Evolutionary conservation across 177 flowering plant species (phyloP).

Genomic region (Telopea speciosissima): DNA sequence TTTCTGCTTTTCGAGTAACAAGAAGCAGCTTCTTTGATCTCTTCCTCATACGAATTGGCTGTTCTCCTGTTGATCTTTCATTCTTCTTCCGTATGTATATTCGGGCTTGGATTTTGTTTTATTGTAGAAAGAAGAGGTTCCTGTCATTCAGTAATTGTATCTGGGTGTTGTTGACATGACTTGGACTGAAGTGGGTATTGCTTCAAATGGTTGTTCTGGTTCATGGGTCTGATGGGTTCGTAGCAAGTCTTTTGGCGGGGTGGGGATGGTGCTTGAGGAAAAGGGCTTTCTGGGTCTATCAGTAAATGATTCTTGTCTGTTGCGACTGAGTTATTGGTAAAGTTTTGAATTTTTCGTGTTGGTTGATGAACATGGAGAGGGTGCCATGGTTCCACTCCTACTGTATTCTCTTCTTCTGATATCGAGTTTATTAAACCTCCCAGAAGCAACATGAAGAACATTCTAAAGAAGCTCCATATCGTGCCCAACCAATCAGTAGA

Average conservation of each 20-base stretch:
- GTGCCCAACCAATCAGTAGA: constrained; percentile 59
- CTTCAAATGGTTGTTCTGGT: background rate
- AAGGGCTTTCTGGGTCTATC: constrained; percentile 9
- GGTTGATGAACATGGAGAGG: constrained; percentile 41
- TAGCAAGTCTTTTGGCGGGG: background rate
- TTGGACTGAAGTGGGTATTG: background rate
- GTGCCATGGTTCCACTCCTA: constrained; percentile 31
- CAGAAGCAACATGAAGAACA: constrained; percentile 57
- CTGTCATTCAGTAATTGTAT: too few relatives aligned
- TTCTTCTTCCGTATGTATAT: too few relatives aligned
- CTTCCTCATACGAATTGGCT: background rate
- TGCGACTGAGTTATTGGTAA: constrained; percentile 11
- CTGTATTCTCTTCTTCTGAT: constrained; percentile 27
- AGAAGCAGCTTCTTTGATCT: background rate
- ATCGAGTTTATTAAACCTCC: constrained; percentile 9
- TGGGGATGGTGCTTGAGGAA: background rate
- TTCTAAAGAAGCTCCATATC: constrained; percentile 82
- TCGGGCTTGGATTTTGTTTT: too few relatives aligned
- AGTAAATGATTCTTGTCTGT: constrained; percentile 4
- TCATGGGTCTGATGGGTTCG: background rate
- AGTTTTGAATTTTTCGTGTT: constrained; percentile 26
- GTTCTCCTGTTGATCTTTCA: background rate
- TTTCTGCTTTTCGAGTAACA: background rate
- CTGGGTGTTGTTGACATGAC: background rate
- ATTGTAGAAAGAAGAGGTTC: too few relatives aligned